Conservation (phyloP, 2,329 filamentous ascomycete species). For the Fusarium sambucinum region DNA sequence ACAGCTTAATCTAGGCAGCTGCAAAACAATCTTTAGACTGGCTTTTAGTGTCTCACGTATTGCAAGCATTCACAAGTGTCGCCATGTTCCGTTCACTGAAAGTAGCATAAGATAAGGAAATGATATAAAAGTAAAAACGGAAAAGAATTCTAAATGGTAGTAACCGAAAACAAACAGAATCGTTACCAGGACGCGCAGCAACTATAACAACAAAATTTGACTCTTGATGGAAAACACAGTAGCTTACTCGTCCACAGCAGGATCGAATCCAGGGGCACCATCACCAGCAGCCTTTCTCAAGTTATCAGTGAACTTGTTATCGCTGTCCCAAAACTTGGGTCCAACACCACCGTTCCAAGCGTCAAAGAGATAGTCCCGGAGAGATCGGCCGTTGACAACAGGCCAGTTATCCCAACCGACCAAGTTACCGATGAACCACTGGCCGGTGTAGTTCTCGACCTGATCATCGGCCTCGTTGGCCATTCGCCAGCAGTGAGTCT, state of each 20-base stretch:
- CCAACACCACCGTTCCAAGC: constrained; percentile 23
- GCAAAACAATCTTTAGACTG: too few species aligned
- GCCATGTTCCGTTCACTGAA: not conserved
- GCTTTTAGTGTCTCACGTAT: too few species aligned
- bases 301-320: constrained; percentile 14
- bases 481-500: constrained; percentile 55
- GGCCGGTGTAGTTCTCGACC: constrained; percentile 52
- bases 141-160: not conserved
- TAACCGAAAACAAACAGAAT: not conserved
- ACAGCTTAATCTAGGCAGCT: too few species aligned
- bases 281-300: constrained; percentile 25
- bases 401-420: constrained; percentile 36
- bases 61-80: too few species aligned
- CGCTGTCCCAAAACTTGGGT: constrained; percentile 26
- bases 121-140: not conserved
- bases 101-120: not conserved
- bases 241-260: constrained; percentile 8
- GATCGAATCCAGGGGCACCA: constrained; percentile 25
- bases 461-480: constrained; percentile 40
- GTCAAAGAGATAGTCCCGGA: constrained; percentile 19
- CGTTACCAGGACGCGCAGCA: not conserved
- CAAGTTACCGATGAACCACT: constrained; percentile 52
- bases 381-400: constrained; percentile 37
- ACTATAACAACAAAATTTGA: not conserved
- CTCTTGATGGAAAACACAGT: too few species aligned